Evolutionary conservation across 73 alveolate genomes (phyloP), one percentile per base, ranked within the genome.

Genomic region (Paramecium sexaurelia): DNA sequence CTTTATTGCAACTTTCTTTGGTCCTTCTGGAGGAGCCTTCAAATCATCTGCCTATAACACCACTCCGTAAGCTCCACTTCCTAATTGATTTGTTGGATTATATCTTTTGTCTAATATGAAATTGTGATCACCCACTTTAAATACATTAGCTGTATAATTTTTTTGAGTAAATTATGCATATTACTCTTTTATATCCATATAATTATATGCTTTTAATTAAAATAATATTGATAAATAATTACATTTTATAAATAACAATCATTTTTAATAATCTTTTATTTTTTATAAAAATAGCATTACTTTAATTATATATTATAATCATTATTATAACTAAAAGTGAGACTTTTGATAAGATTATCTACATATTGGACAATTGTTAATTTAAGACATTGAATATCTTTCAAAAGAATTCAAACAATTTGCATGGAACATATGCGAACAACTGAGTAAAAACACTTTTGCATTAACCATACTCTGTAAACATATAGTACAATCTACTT

Each of bases 381-480:
- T 27, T 15, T 47, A 32, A 15, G 55, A 32, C 20, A 91, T 87
- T 24, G 55, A 51, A 66, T 51, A 91, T 69, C 88, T 85, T 35
- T 91, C 95, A 61, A 91, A 91, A n/a, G 84, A 37, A 39, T 87
- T 56, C 20, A 91, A 24, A 43, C 95, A 91, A 45, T 83, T 84
- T 13, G 95, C 71, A 85, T 91, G 95, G 35, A 85, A 91, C 47
- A 91, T 83, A 37, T 91, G 95, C 2, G 94, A 55, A 51, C 95
- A 91, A 57, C 88, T 69, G 6, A 91, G 26, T 33, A 91, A 39
- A 37, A 22, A 55, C 7, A 69, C 95, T 19, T 86, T 91, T 2
- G 57, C 8, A 55, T 56, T 43, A 0, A 73, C 67, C 69, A 91
- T 55, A 20, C 26, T 39, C 32, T 85, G 41, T 26, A 55, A 85